Conservation (phyloP, 768 basidiomycete species). For the Termitomyces sp. region DNA sequence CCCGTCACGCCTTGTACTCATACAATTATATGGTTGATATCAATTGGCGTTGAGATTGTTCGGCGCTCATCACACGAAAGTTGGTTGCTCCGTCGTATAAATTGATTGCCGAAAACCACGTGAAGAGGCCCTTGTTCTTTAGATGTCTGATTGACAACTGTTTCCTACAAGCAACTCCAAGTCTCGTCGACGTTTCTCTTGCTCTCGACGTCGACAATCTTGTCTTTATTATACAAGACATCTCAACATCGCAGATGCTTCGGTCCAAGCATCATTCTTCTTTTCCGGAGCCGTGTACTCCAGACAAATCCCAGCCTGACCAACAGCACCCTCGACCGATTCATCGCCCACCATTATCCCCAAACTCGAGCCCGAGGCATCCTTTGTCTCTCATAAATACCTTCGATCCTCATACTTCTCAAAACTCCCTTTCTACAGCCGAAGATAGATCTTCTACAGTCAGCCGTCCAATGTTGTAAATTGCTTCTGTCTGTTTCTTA, state of each 20-base stretch:
- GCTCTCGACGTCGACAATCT: slow-evolving; percentile 4
- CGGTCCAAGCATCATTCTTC: slow-evolving; percentile 17
- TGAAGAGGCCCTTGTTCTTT: slow-evolving; percentile 15
- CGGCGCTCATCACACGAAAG: not conserved
- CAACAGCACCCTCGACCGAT: slow-evolving; percentile 6
- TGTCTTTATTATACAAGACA: not conserved
- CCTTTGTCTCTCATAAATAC: slow-evolving; percentile 12
- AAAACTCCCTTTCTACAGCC: slow-evolving; percentile 6
- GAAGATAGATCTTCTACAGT: slow-evolving; percentile 8
- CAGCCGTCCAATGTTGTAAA: not conserved
- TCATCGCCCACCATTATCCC: slow-evolving; percentile 11
- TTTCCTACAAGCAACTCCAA: slow-evolving; percentile 4
- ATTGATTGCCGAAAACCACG: slow-evolving; percentile 18
- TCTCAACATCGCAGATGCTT: slow-evolving; percentile 10
- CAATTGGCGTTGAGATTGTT: not conserved
- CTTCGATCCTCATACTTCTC: slow-evolving; percentile 8
- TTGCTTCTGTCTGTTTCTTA: slow-evolving; percentile 3
- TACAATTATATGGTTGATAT: not conserved
- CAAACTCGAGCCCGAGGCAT: slow-evolving; percentile 8
- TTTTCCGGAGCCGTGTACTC: slow-evolving; percentile 12
- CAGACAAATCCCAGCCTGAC: slow-evolving; percentile 12
- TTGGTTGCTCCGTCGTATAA: slow-evolving; percentile 17
- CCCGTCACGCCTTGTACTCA: slow-evolving; percentile 1
- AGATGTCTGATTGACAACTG: slow-evolving; percentile 10
- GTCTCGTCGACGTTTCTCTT: slow-evolving; percentile 7